Base-by-base conservation (phyloP, 495 filamentous ascomycete genomes). In the Trichoderma asperelloides region DNA sequence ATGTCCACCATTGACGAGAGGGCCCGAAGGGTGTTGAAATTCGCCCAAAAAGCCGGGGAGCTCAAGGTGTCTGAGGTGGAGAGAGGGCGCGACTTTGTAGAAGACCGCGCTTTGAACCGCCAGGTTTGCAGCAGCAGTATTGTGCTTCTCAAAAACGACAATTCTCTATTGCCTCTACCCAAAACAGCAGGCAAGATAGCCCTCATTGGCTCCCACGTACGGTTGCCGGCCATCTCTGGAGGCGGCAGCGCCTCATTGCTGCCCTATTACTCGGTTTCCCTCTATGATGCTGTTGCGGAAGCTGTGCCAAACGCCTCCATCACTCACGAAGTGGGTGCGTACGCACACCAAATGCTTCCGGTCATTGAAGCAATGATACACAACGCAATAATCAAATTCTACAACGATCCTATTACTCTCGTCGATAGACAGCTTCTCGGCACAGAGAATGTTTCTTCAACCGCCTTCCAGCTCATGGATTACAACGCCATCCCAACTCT, bases 181-280 rank as follows among this genome's bases (percentile, higher is more conserved):
- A 81, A 82, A 27, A 80, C 82, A 16, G 83, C 85, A 40, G 80
- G 82, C 62, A 83, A 78, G 70, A 81, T 94, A 60, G 87, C 91
- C 9, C 82, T 95, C 39, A 95, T 96, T 67, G 91, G 92, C 0
- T 92, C 92, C 11, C 96, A 96, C 73, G 86, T 89, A 40, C 90
- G 90, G 69, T 9, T 51, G 8, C 78, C 88, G 63, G 89, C 91
- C 0, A 88, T 90, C 43, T 89, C 89, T 64, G 88, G 89, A 64
- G 91, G 92, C 49, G 92, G 92, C 67, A 91, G 92, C 11, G 93
- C 89, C 69, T 91, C 92, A 1, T 88, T 86, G 62, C 77, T 96
- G 37, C 87, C 91, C 4, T 94, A 96, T 74, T 94, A 95, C 74
- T 87, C 84, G 23, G 86, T 84, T 0, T 51, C 47, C 1, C 47